Evolutionary conservation across 441 rosid species (phyloP).

Genomic region (Pelargonium fulgidum): DNA sequence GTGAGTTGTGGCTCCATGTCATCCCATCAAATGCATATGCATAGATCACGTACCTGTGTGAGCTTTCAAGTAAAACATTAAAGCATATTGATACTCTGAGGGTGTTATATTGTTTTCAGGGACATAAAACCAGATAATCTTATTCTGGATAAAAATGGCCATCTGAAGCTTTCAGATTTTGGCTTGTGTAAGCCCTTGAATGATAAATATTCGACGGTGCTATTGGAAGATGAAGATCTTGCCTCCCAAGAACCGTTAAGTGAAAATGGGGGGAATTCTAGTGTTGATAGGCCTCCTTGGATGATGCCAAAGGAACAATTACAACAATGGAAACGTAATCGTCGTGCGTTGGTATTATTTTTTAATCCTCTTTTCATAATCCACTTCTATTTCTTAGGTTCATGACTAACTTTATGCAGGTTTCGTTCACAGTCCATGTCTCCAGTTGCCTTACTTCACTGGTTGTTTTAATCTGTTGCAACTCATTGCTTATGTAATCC

Average conservation of each 20-base stretch:
- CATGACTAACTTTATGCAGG: neutral
- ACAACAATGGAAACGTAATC: slow-evolving; percentile 86
- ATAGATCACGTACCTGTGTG: slow-evolving; percentile 1
- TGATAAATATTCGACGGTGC: slow-evolving; percentile 59
- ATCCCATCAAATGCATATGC: neutral
- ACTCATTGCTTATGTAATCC: slow-evolving; percentile 16
- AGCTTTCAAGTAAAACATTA: neutral
- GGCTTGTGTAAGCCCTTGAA: slow-evolving; percentile 97
- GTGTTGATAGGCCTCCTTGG: slow-evolving; percentile 55
- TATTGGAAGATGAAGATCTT: slow-evolving; percentile 52
- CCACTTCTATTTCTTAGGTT: slow-evolving; percentile 10
- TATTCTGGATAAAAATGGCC: slow-evolving; percentile 84
- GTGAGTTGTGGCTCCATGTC: neutral
- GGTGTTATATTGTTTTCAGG: slow-evolving; percentile 33
- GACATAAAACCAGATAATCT: slow-evolving; percentile 96
- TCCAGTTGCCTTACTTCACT: neutral
- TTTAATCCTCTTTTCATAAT: slow-evolving; percentile 12
- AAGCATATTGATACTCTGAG: neutral
- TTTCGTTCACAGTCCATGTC: neutral
- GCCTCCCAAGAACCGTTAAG: slow-evolving; percentile 58
- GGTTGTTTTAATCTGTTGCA: slow-evolving; percentile 3
- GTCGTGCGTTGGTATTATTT: slow-evolving; percentile 72
- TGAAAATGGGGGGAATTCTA: slow-evolving; percentile 46
- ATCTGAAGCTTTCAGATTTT: slow-evolving; percentile 96
- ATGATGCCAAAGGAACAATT: slow-evolving; percentile 76